A percentile compares a stretch with the other conserved stretches of the same genome.
Conservation (phyloP, 345 rosid species). For the Firmiana major region DNA sequence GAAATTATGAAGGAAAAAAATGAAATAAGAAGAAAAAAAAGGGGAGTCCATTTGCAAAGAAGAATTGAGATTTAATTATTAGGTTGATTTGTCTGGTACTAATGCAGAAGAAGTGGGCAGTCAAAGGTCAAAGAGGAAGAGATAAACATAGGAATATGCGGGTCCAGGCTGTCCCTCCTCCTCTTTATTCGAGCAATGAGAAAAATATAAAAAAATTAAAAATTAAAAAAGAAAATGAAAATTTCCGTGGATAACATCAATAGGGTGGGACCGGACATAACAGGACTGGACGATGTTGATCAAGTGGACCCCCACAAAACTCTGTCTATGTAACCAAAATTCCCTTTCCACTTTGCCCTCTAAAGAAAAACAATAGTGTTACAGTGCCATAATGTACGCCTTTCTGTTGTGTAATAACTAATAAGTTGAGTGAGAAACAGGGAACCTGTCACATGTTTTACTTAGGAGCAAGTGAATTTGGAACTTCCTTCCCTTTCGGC, state of each 20-base stretch:
- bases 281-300: conserved; percentile 17
- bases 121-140: conserved; percentile 31
- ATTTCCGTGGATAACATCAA: conserved; percentile 22
- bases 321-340: background rate
- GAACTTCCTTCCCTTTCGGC: background rate
- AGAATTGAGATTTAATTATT: conserved; percentile 13
- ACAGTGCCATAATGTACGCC: background rate
- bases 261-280: conserved; percentile 15
- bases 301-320: conserved; percentile 12
- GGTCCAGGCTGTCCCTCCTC: conserved; percentile 57
- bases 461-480: conserved; percentile 11
- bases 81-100: conserved; percentile 23
- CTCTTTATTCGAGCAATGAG: conserved; percentile 20
- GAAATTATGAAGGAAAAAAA: background rate
- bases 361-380: background rate
- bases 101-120: conserved; percentile 19
- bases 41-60: conserved; percentile 8
- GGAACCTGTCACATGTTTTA: conserved; percentile 14
- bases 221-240: background rate
- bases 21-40: conserved; percentile 5
- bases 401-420: background rate
- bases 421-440: conserved; percentile 5
- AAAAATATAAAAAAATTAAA: background rate
- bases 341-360: background rate
- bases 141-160: conserved; percentile 28